Conservation (phyloP, 352 stramenopile genomes). For the Phytophthora tentaculata region DNA sequence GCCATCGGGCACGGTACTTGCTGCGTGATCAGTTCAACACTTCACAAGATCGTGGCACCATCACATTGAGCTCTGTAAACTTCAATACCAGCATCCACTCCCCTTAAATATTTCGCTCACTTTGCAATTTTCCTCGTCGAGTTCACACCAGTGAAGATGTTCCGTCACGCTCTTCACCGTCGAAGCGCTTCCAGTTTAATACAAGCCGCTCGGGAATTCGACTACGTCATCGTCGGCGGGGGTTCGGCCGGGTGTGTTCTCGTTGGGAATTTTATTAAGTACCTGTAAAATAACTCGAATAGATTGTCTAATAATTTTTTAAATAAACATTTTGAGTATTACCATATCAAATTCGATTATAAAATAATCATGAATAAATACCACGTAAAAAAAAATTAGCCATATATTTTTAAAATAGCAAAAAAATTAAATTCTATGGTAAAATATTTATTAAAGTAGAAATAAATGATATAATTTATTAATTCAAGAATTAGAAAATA, state of each 20-base stretch:
- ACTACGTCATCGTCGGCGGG: constrained; percentile 92
- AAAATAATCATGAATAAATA: too few species aligned
- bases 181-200: neutral
- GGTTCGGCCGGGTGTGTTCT: constrained; percentile 91
- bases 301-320: too few species aligned
- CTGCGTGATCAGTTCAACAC: constrained; percentile 12
- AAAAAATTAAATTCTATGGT: too few species aligned
- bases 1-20: constrained; percentile 1
- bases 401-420: too few species aligned
- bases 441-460: too few species aligned
- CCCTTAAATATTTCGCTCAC: neutral
- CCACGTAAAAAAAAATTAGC: too few species aligned
- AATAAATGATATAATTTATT: too few species aligned
- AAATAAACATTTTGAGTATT: too few species aligned
- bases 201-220: constrained; percentile 48
- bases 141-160: constrained; percentile 1
- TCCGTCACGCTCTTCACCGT: constrained; percentile 4
- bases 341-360: too few species aligned
- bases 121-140: constrained; percentile 5
- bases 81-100: neutral
- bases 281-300: too few species aligned
- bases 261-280: too few species aligned
- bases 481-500: too few species aligned
- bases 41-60: neutral
- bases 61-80: neutral